Evolutionary conservation across 805 yeast species (phyloP).

Genomic region (Wickerhamiella kazuoi): DNA sequence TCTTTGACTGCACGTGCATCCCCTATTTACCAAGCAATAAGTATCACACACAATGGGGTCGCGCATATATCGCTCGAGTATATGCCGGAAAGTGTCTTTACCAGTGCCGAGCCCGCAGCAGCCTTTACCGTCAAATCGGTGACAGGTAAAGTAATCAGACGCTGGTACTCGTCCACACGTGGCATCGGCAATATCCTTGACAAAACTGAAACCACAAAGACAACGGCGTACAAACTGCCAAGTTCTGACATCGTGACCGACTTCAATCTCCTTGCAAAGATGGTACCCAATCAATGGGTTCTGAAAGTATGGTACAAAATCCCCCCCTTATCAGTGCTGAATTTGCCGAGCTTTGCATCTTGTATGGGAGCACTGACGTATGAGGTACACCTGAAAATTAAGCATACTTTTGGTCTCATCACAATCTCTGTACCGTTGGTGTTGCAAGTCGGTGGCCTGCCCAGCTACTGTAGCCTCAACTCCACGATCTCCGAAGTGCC

Average conservation of each 20-base stretch:
- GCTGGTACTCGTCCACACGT: too few species aligned
- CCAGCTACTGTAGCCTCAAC: not conserved
- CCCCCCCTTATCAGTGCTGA: not conserved
- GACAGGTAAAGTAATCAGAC: too few species aligned
- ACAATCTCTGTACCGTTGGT: not conserved
- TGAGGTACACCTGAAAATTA: not conserved
- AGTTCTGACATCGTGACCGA: not conserved
- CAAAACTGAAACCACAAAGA: too few species aligned
- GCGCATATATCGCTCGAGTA: too few species aligned
- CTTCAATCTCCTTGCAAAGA: not conserved
- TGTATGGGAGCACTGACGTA: not conserved
- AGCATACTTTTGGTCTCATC: not conserved
- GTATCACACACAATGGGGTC: too few species aligned
- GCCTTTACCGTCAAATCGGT: too few species aligned
- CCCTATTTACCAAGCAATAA: too few species aligned
- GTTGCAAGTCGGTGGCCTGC: not conserved
- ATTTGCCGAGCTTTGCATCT: not conserved
- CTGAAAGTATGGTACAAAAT: not conserved
- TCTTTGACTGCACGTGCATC: too few species aligned
- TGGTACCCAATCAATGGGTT: not conserved
- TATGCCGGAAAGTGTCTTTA: too few species aligned
- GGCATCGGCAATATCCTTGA: not conserved
- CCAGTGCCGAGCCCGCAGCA: too few species aligned
- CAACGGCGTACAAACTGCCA: too few species aligned
- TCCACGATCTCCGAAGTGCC: not conserved